Percentiles rank a stretch among this genome's conserved stretches.
These are phyloP conservation scores for Fonsecaea multimorphosa DNA, from an alignment of 2,329 filamentous ascomycete genomes.

Conservation along the genomic window DNA sequence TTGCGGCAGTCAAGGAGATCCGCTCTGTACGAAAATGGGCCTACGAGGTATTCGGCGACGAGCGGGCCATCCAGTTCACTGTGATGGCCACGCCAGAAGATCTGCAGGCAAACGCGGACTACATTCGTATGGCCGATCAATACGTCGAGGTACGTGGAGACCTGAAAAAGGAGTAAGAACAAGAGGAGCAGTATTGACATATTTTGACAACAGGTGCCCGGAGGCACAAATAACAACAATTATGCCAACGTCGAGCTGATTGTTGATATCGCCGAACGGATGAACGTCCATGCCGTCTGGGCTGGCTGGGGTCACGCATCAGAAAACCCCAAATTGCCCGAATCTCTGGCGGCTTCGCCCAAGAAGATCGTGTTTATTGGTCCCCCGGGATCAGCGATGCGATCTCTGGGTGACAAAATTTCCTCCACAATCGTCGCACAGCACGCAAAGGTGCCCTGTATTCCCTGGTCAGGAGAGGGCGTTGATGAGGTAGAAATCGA, in stretches of 20 bases:
- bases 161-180: slow-evolving; percentile 13
- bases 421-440: slow-evolving; percentile 99
- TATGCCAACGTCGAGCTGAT: slow-evolving; percentile 99
- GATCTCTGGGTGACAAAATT: slow-evolving; percentile 98
- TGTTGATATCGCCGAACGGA: slow-evolving; percentile 96
- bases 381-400: slow-evolving; percentile 96
- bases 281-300: slow-evolving; percentile 98
- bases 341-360: slow-evolving; percentile 91
- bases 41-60: slow-evolving; percentile 98
- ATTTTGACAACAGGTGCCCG: slow-evolving; percentile 69
- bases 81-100: slow-evolving; percentile 99
- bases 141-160: slow-evolving; percentile 78
- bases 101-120: slow-evolving; percentile 95
- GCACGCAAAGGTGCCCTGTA: slow-evolving; percentile 93
- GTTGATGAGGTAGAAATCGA: slow-evolving; percentile 82
- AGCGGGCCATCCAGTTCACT: slow-evolving; percentile 97
- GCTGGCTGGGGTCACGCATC: slow-evolving; percentile 99
- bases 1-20: slow-evolving; percentile 99
- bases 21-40: slow-evolving; percentile 99
- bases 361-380: slow-evolving; percentile 99
- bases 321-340: slow-evolving; percentile 96
- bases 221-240: slow-evolving; percentile 99
- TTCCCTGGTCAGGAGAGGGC: slow-evolving; percentile 98
- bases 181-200: slow-evolving; percentile 24
- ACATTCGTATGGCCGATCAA: slow-evolving; percentile 99